Base-by-base conservation (phyloP, 495 filamentous ascomycete genomes). In the Penicilliopsis zonata region DNA sequence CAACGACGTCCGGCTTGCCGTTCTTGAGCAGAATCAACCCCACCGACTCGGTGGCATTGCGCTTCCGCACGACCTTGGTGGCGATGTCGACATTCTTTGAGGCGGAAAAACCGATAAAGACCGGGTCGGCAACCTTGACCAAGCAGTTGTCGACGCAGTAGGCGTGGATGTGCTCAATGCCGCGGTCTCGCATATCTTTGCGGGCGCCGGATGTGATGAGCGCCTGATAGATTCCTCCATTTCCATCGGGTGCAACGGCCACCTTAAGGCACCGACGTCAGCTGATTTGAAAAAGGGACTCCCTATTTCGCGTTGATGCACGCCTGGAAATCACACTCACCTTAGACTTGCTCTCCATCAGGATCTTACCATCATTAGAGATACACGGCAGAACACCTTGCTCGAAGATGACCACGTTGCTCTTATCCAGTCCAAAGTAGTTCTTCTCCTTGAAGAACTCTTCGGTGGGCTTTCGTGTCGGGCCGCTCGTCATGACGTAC, bases 401-500 rank as follows among this genome's bases (percentile, higher is more conserved):
- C 65, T 99, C 92, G 44, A 99, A 96, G 55, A 99, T 80, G 33
- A 78, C 55, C 31, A 99, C 78, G 54, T 96, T 86, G 53, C 79
- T 76, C 54, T 83, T 72, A 28, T 77, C 59, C 30, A 99, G 61
- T 2, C 92, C 88, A 51, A 99, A 99, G 57, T 85, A 95, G 16
- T 73, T 71, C 59, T 95, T 65, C 52, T 92, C 63, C 57, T 81
- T 63, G 57, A 99, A 99, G 66, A 86, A 99, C 34, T 79, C 70
- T 69, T 94, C 83, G 5, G 90, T 99, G 7, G 86, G 82, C 33
- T 74, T 73, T 42, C 87, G 72, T 9, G 90, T 99, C n/a, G 90
- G 92, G 7, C 90, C 90, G 44, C 85, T 93, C 38, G 90, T 99
- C 90, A 99, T 99, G 49, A 99, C 80, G 62, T 96, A 99, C 90